Base-by-base conservation (phyloP, 2,329 filamentous ascomycete genomes). In the Alternaria alternata region DNA sequence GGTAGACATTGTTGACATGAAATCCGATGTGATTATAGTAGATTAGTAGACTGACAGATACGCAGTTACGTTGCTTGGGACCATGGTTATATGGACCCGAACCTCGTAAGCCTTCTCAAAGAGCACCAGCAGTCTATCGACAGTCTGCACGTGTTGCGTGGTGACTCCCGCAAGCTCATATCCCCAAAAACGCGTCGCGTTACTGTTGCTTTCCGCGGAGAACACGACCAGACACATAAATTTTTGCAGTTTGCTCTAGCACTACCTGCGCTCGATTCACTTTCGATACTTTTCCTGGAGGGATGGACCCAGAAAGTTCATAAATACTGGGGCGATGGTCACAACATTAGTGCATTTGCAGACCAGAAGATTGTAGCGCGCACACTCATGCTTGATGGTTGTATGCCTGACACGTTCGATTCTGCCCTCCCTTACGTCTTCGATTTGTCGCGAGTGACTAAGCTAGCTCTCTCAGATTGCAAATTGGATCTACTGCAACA, bases 401-500 rank as follows among this genome's bases (percentile, higher is more conserved):
- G 16, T 32, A 49, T 62, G 48, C 52, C 56, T 11, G 18, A 20
- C 26, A 7, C 20, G 12, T 55, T 59, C 20, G 30, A 20, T 9
- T 22, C n/a, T 8, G n/a, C 12, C 3, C 26, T 62, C 1, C 20
- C 28, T 22, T 28, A 56, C 11, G 36, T 59, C 2, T 51, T 62
- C 28, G 49, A 57, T 26, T 34, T 49, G n/a, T 46, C 58, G 16
- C 34, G 12, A 11, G 24, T 62, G 12, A 64, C 58, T 11, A 53
- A 12, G n/a, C 38, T 62, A 11, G 18, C 18, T 26, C 38, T 64
- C 3, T 49, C 30, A 11, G 8, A 38, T 8, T 57, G 51, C 7
- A 30, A 12, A 8, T 14, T 24, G 14, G 8, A 11, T 14, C 22
- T 18, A 26, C 14, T 56, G 12, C 16, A 20, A 12, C 5, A 14